These are phyloP conservation scores for Diaporthe citri DNA, from an alignment of 2,329 filamentous ascomycete species.

Conservation along the genomic window DNA sequence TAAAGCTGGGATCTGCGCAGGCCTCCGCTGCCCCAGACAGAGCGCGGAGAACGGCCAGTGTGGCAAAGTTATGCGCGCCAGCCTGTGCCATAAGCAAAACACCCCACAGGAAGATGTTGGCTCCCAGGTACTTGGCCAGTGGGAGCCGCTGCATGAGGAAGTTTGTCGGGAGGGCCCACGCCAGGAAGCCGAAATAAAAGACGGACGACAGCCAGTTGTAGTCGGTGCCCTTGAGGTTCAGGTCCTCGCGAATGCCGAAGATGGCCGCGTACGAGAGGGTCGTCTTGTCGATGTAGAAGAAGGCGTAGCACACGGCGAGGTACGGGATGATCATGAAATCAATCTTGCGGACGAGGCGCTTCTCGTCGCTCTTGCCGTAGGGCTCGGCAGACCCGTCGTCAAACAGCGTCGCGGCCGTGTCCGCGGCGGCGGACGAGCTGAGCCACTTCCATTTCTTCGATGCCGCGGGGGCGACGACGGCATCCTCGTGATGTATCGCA, in stretches of 20 bases:
- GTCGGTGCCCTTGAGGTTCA: slow-evolving; percentile 67
- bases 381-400: slow-evolving; percentile 14
- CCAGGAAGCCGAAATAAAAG: slow-evolving; percentile 64
- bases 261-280: slow-evolving; percentile 74
- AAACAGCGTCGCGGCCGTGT: slow-evolving; percentile 35
- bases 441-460: background rate
- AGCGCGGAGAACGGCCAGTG: slow-evolving; percentile 67
- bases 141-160: slow-evolving; percentile 49
- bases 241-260: slow-evolving; percentile 71
- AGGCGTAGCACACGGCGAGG: slow-evolving; percentile 38
- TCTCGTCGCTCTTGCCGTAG: slow-evolving; percentile 35
- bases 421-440: slow-evolving; percentile 17
- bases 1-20: slow-evolving; percentile 50
- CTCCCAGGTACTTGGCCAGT: slow-evolving; percentile 53
- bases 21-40: slow-evolving; percentile 65
- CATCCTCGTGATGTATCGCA: slow-evolving; percentile 28
- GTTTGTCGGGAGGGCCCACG: slow-evolving; percentile 47
- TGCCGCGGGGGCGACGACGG: background rate
- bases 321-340: slow-evolving; percentile 39
- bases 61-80: slow-evolving; percentile 67
- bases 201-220: slow-evolving; percentile 69
- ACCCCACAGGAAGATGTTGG: slow-evolving; percentile 69
- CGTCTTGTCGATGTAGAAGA: slow-evolving; percentile 56
- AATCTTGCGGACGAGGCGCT: slow-evolving; percentile 37
- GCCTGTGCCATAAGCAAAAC: slow-evolving; percentile 62